phyloP scores from a whole-genome alignment of 768 basidiomycete genomes.

The Mycena crocata region DNA sequence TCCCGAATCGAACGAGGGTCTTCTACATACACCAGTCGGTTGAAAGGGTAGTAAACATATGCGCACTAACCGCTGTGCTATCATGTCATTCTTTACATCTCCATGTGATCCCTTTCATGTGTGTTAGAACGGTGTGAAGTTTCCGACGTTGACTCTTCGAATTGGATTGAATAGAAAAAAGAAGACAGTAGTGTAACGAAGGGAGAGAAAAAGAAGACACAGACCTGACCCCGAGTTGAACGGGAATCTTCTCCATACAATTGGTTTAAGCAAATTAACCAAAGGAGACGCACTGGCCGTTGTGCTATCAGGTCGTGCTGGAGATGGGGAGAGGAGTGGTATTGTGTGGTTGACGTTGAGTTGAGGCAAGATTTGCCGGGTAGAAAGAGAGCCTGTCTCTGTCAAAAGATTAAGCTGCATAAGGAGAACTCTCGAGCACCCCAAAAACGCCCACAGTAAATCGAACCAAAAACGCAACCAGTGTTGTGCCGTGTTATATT shows the following conservation, averaged over 20 bases:
- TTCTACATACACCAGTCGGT: not conserved
- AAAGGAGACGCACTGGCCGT: not conserved
- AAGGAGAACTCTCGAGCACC: too few relatives aligned
- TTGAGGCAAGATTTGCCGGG: too few relatives aligned
- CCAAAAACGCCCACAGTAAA: too few relatives aligned
- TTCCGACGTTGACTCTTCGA: too few relatives aligned
- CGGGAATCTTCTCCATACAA: not conserved
- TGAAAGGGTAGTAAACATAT: not conserved
- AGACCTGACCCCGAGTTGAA: not conserved
- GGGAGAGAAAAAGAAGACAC: not conserved
- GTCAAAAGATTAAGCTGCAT: too few relatives aligned
- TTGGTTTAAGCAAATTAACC: not conserved
- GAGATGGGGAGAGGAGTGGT: not conserved
- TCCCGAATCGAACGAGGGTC: not conserved
- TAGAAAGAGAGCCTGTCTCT: too few relatives aligned
- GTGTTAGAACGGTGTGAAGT: too few relatives aligned
- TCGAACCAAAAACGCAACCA: too few relatives aligned
- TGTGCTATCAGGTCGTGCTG: not conserved
- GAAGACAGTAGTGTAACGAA: not conserved
- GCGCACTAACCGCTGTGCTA: conserved; percentile 12
- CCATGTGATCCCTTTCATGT: not conserved
- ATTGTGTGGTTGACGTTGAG: too few relatives aligned
- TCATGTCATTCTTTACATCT: not conserved
- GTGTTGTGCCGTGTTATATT: too few relatives aligned
- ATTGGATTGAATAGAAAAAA: too few relatives aligned